A percentile compares a stretch with the other conserved stretches of the same genome.
Evolutionary conservation across 1,284 basidiomycete species (phyloP).

Genomic region (Cutaneotrichosporon sp.): DNA sequence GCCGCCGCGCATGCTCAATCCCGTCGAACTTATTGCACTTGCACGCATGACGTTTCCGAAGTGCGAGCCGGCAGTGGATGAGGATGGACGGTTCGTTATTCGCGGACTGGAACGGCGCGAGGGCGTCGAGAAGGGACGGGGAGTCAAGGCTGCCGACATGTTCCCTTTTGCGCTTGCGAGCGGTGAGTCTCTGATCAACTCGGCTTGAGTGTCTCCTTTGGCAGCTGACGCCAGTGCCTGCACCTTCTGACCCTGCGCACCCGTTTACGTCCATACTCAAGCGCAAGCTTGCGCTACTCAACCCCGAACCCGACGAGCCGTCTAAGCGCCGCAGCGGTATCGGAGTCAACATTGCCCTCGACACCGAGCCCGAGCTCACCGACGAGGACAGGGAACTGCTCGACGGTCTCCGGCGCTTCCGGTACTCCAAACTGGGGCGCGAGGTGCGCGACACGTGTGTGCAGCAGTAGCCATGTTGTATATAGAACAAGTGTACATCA

Average conservation of each 20-base stretch:
- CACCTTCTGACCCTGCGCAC: conserved; percentile 31
- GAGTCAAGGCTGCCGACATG: conserved; percentile 33
- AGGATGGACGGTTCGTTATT: conserved; percentile 42
- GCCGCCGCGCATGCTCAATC: conserved; percentile 41
- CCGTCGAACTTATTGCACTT: conserved; percentile 45
- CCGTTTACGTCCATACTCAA: conserved; percentile 38
- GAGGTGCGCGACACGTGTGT: conserved; percentile 46
- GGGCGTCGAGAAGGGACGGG: conserved; percentile 34
- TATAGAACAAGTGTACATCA: conserved; percentile 3
- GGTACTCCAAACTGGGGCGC: conserved; percentile 35
- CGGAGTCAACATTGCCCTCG: conserved; percentile 19
- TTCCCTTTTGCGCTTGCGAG: conserved; percentile 44
- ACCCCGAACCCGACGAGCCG: conserved; percentile 25
- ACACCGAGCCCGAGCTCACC: conserved; percentile 16
- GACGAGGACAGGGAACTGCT: conserved; percentile 43
- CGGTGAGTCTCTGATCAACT: conserved; percentile 8
- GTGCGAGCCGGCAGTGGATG: conserved; percentile 40
- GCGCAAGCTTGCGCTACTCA: conserved; percentile 34
- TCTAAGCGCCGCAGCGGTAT: conserved; percentile 20
- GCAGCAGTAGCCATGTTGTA: conserved; percentile 29
- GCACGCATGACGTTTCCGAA: conserved; percentile 48
- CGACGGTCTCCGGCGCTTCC: conserved; percentile 42
- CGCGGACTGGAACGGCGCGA: conserved; percentile 41
- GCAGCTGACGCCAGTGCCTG: conserved; percentile 21
- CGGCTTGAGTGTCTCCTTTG: neutral